phyloP scores from a whole-genome alignment of 257 asterid genomes.

The Penstemon davidsonii region DNA sequence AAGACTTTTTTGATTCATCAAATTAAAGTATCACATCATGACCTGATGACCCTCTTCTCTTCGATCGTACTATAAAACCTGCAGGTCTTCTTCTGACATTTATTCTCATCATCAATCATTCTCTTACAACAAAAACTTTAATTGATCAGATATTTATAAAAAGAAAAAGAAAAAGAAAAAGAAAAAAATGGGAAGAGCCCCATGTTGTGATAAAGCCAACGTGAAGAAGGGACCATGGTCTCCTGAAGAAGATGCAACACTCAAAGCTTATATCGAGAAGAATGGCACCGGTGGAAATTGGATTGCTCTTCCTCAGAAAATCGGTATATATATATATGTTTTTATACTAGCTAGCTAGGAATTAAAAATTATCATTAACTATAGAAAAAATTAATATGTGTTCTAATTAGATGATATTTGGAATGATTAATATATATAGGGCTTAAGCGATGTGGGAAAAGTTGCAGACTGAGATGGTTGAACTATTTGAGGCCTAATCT shows the following conservation, averaged over 20 bases:
- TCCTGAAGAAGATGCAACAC: constrained; percentile 91
- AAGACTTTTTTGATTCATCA: constrained; percentile 48
- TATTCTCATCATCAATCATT: constrained; percentile 25
- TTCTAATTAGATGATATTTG: background rate
- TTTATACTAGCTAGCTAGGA: too few relatives aligned
- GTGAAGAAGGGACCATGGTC: constrained; percentile 99
- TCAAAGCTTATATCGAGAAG: constrained; percentile 77
- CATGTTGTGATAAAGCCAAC: constrained; percentile 91
- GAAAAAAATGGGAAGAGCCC: constrained; percentile 86
- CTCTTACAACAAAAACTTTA: background rate
- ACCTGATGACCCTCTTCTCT: background rate
- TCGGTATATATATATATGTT: constrained; percentile 53
- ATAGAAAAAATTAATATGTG: too few relatives aligned
- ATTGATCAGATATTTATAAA: background rate
- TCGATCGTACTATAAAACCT: constrained; percentile 60
- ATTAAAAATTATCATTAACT: too few relatives aligned
- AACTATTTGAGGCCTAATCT: constrained; percentile 89
- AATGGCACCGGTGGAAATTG: constrained; percentile 87
- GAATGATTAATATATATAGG: constrained; percentile 40
- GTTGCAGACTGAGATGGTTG: constrained; percentile 91
- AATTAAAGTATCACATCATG: constrained; percentile 60
- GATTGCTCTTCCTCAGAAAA: constrained; percentile 98
- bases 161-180: too few relatives aligned
- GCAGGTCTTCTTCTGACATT: constrained; percentile 56
- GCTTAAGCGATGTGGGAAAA: constrained; percentile 95